These are phyloP conservation scores for Penicillium riverlandense DNA, from an alignment of 495 filamentous ascomycete species.

Conservation along the genomic window DNA sequence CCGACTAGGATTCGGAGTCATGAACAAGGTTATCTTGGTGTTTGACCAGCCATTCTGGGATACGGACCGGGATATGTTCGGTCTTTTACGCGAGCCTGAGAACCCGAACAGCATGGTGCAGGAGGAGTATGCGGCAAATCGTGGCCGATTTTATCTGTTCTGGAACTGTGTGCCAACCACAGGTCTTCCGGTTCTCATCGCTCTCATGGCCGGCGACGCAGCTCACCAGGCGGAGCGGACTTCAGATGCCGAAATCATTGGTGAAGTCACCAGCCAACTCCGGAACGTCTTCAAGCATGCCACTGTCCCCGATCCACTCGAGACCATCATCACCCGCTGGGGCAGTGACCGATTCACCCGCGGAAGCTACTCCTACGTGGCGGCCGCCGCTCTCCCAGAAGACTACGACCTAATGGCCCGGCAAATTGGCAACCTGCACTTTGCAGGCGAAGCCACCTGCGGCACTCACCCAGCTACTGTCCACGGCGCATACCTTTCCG, in stretches of 20 bases:
- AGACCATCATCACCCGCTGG: constrained; percentile 94
- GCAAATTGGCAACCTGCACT: constrained; percentile 80
- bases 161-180: constrained; percentile 91
- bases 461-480: constrained; percentile 94
- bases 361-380: constrained; percentile 92
- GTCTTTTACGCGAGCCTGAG: constrained; percentile 70
- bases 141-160: constrained; percentile 92
- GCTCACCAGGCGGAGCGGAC: constrained; percentile 76
- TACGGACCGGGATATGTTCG: constrained; percentile 85
- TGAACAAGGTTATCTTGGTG: constrained; percentile 93
- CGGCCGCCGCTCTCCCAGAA: constrained; percentile 66
- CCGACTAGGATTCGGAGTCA: constrained; percentile 84
- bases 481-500: constrained; percentile 92
- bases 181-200: constrained; percentile 78
- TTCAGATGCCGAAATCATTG: constrained; percentile 63
- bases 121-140: constrained; percentile 53
- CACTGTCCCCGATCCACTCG: constrained; percentile 65
- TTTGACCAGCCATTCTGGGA: constrained; percentile 94
- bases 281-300: constrained; percentile 55
- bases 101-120: constrained; percentile 46
- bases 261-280: constrained; percentile 72
- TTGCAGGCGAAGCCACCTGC: constrained; percentile 94
- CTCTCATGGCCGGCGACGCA: constrained; percentile 95
- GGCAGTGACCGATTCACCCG: constrained; percentile 78
- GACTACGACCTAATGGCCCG: constrained; percentile 94